A percentile compares a stretch with the other conserved stretches of the same genome.
These are phyloP conservation scores for Trypanosoma grayi DNA, from an alignment of 208 protist species.

Conservation along the genomic window DNA sequence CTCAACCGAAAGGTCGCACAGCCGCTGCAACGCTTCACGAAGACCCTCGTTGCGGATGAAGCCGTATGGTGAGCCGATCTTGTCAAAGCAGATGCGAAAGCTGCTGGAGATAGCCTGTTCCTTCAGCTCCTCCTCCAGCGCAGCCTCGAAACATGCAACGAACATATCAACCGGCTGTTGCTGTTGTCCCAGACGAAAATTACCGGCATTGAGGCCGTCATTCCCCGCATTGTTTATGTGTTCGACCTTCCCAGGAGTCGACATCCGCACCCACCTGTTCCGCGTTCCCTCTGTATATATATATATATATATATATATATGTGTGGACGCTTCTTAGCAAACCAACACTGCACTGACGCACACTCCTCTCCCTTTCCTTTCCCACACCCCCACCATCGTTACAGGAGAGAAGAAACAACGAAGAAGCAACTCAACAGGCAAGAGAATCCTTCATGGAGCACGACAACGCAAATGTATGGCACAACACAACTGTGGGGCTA, in stretches of 20 bases:
- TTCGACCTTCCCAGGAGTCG: neutral
- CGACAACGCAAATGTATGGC: too few relatives aligned
- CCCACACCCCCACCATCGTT: too few relatives aligned
- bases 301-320: neutral
- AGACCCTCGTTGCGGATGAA: constrained; percentile 59
- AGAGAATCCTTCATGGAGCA: too few relatives aligned
- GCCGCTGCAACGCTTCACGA: constrained; percentile 43
- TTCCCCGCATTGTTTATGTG: neutral
- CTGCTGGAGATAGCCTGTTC: constrained; percentile 52
- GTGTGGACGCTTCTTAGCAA: too few relatives aligned
- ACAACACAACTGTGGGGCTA: too few relatives aligned
- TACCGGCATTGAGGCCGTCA: neutral
- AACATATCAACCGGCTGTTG: constrained; percentile 33
- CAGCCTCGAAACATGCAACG: constrained; percentile 52
- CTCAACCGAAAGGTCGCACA: constrained; percentile 47
- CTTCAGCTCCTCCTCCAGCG: constrained; percentile 40
- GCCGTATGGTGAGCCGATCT: constrained; percentile 59
- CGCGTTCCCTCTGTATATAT: too few relatives aligned
- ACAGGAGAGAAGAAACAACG: too few relatives aligned
- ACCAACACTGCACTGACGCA: too few relatives aligned
- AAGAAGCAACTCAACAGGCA: too few relatives aligned
- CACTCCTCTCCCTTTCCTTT: too few relatives aligned
- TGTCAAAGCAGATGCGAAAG: constrained; percentile 47
- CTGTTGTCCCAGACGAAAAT: neutral
- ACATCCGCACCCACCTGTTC: neutral